Percentiles rank a stretch among this genome's conserved stretches.
These are phyloP conservation scores for Phytopythium boreale DNA, from an alignment of 352 stramenopile species.

Conservation along the genomic window DNA sequence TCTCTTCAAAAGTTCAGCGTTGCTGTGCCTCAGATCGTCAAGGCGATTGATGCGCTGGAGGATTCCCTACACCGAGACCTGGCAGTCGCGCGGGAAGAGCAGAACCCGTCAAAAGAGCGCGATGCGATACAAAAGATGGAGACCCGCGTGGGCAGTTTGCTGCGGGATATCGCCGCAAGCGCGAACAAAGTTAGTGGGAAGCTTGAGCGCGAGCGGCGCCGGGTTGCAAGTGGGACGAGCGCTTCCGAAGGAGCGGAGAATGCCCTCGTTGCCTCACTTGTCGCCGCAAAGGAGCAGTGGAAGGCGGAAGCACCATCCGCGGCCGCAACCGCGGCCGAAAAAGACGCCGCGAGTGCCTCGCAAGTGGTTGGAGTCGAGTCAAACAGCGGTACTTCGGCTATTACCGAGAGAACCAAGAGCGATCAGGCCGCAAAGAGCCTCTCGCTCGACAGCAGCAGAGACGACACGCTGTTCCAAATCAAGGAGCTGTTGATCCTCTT, in stretches of 20 bases:
- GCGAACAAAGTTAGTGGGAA: conserved; percentile 28
- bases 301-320: neutral
- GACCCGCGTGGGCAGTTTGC: conserved; percentile 22
- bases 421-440: neutral
- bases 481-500: conserved; percentile 46
- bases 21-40: conserved; percentile 35
- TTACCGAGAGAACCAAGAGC: neutral
- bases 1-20: conserved; percentile 40
- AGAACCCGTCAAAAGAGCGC: conserved; percentile 57
- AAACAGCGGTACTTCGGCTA: neutral
- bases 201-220: conserved; percentile 8
- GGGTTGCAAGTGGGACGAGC: conserved; percentile 13
- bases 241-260: conserved; percentile 9
- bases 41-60: conserved; percentile 38
- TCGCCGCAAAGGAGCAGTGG: conserved; percentile 21
- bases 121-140: conserved; percentile 35
- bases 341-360: too few species aligned
- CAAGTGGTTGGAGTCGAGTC: neutral
- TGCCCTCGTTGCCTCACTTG: conserved; percentile 15
- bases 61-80: conserved; percentile 40
- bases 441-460: neutral
- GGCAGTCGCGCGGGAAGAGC: conserved; percentile 37
- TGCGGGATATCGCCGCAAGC: conserved; percentile 31
- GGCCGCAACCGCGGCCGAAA: neutral
- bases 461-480: conserved; percentile 55